These are phyloP conservation scores for Wallacemonas sp. DNA, from an alignment of 208 protist species.

Conservation along the genomic window DNA sequence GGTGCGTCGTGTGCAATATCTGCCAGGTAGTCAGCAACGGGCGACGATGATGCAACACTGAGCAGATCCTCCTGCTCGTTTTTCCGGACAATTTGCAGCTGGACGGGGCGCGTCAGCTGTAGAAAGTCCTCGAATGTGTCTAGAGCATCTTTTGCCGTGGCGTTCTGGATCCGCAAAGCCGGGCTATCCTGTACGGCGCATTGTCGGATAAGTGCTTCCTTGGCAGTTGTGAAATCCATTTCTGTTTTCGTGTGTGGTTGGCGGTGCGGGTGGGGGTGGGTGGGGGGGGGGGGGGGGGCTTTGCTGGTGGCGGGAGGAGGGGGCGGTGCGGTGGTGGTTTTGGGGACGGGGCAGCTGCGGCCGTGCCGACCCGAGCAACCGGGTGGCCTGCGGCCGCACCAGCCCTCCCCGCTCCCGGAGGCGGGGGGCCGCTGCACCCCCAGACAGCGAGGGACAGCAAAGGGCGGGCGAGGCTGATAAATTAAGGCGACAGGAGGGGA, in stretches of 20 bases:
- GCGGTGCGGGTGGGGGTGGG: background rate
- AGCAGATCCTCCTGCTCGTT: background rate
- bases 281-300: background rate
- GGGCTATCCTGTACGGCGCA: background rate
- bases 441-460: too few species aligned
- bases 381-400: too few species aligned
- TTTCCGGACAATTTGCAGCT: background rate
- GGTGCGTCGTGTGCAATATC: conserved; percentile 5
- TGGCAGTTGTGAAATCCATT: conserved; percentile 6
- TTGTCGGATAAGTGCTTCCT: background rate
- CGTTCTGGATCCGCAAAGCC: background rate
- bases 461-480: too few species aligned
- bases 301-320: background rate
- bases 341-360: background rate
- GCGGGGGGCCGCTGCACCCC: too few species aligned
- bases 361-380: too few species aligned
- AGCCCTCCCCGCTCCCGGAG: too few species aligned
- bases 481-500: too few species aligned
- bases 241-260: too few species aligned
- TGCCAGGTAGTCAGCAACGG: background rate
- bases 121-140: background rate
- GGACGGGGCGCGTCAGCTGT: background rate
- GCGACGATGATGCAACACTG: background rate
- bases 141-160: background rate
- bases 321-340: too few species aligned